A percentile compares a stretch with the other conserved stretches of the same genome.
Conservation (phyloP, 164 flowering plant species). For the Kalanchoe fedtschenkoi region DNA sequence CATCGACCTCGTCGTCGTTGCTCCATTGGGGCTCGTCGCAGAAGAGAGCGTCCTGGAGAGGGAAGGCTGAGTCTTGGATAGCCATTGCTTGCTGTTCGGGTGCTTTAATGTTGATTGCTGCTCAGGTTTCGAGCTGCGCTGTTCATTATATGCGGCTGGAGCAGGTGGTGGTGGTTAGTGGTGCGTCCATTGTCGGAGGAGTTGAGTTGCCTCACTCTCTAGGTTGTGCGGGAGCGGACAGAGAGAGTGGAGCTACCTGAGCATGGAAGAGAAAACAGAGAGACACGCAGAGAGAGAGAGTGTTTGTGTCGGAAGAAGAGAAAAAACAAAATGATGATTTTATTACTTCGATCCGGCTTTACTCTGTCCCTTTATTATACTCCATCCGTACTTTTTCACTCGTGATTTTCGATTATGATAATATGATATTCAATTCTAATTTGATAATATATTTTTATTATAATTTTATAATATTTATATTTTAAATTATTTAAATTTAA, state of each 20-base stretch:
- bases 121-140: no score
- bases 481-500: no score
- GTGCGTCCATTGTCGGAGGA: not conserved
- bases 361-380: slow-evolving; percentile 6
- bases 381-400: no score
- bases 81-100: not conserved
- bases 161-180: not conserved
- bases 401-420: no score
- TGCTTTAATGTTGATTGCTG: not conserved
- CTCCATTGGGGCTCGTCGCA: slow-evolving; percentile 17
- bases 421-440: no score
- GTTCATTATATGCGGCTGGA: not conserved
- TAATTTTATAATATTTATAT: no score
- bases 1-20: no score
- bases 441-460: no score
- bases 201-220: no score
- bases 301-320: no score
- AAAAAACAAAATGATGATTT: slow-evolving; percentile 1
- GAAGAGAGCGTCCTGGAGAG: slow-evolving; percentile 20
- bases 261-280: not conserved
- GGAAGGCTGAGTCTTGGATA: slow-evolving; percentile 2
- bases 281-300: not conserved
- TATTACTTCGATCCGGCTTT: not conserved
- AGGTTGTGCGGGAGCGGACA: no score
- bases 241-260: no score